These are phyloP conservation scores for Kitagawia praeruptora DNA, from an alignment of 129 eudicot species.

Conservation along the genomic window DNA sequence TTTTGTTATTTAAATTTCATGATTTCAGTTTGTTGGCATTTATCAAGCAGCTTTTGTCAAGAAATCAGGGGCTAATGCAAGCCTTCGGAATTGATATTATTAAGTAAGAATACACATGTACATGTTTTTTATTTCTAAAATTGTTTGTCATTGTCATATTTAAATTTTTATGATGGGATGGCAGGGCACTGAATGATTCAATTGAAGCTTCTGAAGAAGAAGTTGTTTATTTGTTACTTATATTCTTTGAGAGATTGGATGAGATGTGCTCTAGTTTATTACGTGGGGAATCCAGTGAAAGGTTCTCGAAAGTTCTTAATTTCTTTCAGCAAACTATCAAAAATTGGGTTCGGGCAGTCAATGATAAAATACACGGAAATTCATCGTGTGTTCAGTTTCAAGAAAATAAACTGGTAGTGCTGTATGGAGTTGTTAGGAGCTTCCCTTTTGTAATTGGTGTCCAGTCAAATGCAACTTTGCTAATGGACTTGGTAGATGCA, in stretches of 20 bases:
- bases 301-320: conserved; percentile 20
- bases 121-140: conserved; percentile 3
- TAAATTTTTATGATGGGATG: conserved; percentile 15
- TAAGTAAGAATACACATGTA: conserved; percentile 29
- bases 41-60: conserved; percentile 43
- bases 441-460: conserved; percentile 44
- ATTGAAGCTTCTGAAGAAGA: conserved; percentile 47
- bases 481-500: conserved; percentile 66
- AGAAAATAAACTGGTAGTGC: conserved; percentile 38
- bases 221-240: conserved; percentile 42
- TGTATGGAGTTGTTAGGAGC: conserved; percentile 73
- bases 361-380: conserved; percentile 24
- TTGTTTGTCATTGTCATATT: conserved; percentile 1
- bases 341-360: conserved; percentile 44
- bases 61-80: conserved; percentile 40
- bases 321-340: conserved; percentile 29
- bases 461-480: conserved; percentile 33
- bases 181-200: conserved; percentile 58
- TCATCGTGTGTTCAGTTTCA: conserved; percentile 23
- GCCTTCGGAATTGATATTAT: conserved; percentile 43
- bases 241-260: conserved; percentile 52
- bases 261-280: conserved; percentile 21
- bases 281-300: conserved; percentile 31
- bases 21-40: conserved; percentile 61
- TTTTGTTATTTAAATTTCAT: not conserved